Conservation (phyloP, 1,284 basidiomycete species). For the Peniophora sp. region DNA sequence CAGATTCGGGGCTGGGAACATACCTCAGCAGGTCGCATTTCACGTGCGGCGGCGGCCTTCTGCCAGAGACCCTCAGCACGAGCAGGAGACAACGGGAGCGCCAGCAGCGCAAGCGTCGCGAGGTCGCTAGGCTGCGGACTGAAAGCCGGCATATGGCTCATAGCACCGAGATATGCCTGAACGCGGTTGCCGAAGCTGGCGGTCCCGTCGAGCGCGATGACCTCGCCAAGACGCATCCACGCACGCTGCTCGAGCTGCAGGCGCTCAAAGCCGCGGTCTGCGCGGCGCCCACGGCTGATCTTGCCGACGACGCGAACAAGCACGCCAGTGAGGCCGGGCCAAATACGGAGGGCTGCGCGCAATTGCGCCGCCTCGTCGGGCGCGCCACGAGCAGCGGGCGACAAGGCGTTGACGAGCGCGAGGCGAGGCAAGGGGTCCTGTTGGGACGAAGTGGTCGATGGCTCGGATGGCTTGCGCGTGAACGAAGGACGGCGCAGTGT, state of each 20-base stretch:
- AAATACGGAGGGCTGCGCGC: constrained; percentile 32
- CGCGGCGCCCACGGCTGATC: constrained; percentile 15
- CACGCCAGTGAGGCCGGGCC: constrained; percentile 31
- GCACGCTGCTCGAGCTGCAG: constrained; percentile 40
- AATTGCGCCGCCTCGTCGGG: constrained; percentile 30
- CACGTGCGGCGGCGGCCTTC: constrained; percentile 18
- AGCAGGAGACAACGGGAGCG: constrained; percentile 32
- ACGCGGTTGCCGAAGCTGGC: constrained; percentile 28
- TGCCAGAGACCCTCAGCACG: constrained; percentile 27
- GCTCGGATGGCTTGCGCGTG: constrained; percentile 12
- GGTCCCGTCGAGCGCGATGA: constrained; percentile 36
- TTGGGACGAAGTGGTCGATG: constrained; percentile 1
- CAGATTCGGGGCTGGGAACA: constrained; percentile 48
- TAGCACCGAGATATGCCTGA: constrained; percentile 44
- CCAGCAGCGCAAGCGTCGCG: constrained; percentile 49
- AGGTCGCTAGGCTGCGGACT: constrained; percentile 37
- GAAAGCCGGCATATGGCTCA: constrained; percentile 31
- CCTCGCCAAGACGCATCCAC: constrained; percentile 46
- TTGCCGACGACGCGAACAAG: constrained; percentile 23
- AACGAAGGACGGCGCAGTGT: constrained; percentile 10
- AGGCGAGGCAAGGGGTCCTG: constrained; percentile 14
- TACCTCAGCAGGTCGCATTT: constrained; percentile 39
- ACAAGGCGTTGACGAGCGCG: constrained; percentile 26
- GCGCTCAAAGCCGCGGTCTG: constrained; percentile 27
- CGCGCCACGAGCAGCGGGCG: constrained; percentile 24